A percentile compares a stretch with the other conserved stretches of the same genome.
phyloP scores from a whole-genome alignment of 148 eudicot genomes.

The Camellia granthamiana region DNA sequence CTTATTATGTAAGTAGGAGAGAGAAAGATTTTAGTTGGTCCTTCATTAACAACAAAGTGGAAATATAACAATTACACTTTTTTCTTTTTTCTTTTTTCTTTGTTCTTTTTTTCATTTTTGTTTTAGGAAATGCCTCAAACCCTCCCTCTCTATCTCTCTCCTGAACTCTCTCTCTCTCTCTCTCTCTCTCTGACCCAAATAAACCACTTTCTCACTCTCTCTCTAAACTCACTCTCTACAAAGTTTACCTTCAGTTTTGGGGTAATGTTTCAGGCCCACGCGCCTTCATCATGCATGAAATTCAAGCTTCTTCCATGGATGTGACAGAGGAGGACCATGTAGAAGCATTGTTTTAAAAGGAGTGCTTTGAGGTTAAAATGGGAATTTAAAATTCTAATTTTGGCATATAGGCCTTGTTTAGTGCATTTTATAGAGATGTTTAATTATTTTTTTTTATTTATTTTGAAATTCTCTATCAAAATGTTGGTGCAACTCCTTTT shows the following conservation, averaged over 20 bases:
- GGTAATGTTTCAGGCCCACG: background rate
- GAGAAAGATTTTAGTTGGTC: background rate
- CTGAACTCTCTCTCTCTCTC: background rate
- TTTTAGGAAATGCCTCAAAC: background rate
- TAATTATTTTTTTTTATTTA: no score
- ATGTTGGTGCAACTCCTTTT: no score
- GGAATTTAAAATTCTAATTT: no score
- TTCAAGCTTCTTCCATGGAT: background rate
- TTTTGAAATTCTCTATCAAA: no score
- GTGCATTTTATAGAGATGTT: no score
- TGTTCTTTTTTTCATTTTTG: background rate
- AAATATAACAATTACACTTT: background rate
- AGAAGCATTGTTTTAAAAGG: no score
- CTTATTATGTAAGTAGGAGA: background rate
- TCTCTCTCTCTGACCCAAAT: background rate
- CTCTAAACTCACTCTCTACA: no score
- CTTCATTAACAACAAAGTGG: slow-evolving; percentile 9
- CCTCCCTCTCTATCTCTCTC: background rate
- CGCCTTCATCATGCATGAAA: background rate
- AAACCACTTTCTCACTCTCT: no score
- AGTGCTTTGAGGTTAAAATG: no score
- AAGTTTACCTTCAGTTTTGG: no score
- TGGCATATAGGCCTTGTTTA: no score
- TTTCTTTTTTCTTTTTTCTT: slow-evolving; percentile 5
- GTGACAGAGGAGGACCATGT: no score